These are phyloP conservation scores for Saccharum spontaneum DNA, from an alignment of 176 grass and related monocot species.

Conservation along the genomic window DNA sequence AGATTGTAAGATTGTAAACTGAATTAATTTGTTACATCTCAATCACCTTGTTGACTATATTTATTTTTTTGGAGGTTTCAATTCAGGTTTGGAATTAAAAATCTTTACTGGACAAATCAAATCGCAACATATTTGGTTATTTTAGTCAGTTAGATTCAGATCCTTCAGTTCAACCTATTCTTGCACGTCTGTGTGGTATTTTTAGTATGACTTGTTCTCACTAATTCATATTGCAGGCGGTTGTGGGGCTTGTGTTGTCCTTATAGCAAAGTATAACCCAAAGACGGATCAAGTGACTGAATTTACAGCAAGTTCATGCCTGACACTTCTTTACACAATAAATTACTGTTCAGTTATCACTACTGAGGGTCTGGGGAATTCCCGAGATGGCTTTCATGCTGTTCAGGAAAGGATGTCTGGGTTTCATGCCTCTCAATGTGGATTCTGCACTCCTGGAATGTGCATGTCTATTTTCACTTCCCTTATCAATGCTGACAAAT, in stretches of 20 bases:
- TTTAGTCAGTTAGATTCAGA: background rate
- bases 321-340: slow-evolving; percentile 69
- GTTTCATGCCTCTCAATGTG: slow-evolving; percentile 88
- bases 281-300: slow-evolving; percentile 63
- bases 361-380: slow-evolving; percentile 71
- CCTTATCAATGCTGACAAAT: slow-evolving; percentile 76
- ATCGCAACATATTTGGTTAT: background rate
- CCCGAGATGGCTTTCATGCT: slow-evolving; percentile 58
- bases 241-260: slow-evolving; percentile 78
- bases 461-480: slow-evolving; percentile 87
- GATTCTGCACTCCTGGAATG: slow-evolving; percentile 89
- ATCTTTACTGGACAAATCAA: background rate
- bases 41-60: background rate
- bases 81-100: background rate
- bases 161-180: background rate
- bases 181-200: background rate
- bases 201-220: background rate
- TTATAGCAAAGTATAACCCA: slow-evolving; percentile 66
- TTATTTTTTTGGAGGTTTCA: background rate
- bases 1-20: background rate
- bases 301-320: slow-evolving; percentile 61
- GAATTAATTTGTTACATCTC: background rate
- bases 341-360: slow-evolving; percentile 71
- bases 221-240: slow-evolving; percentile 43
- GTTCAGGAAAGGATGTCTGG: slow-evolving; percentile 73